These are phyloP conservation scores for Neospermospora avenae DNA, from an alignment of 2,329 filamentous ascomycete genomes.

Conservation along the genomic window DNA sequence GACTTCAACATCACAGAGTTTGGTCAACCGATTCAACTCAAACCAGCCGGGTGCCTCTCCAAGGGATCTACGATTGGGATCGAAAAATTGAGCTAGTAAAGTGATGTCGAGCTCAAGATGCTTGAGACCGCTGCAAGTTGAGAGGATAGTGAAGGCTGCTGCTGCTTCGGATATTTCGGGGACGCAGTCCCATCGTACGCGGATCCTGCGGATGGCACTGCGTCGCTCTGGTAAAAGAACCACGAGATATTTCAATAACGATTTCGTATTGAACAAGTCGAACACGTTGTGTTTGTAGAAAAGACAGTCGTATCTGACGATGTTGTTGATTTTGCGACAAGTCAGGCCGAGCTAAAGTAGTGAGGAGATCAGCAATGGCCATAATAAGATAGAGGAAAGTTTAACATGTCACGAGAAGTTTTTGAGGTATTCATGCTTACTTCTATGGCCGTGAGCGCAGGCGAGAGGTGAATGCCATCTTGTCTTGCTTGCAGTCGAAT, in stretches of 20 bases:
- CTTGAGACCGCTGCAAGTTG: not conserved
- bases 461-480: not conserved
- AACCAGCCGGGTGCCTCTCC: not conserved
- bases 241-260: not conserved
- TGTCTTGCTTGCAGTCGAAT: not conserved
- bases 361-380: no score
- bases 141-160: not conserved
- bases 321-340: not conserved
- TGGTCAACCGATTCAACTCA: not conserved
- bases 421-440: no score
- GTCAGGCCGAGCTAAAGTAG: not conserved
- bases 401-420: no score
- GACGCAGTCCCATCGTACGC: not conserved
- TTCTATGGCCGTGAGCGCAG: not conserved
- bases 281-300: not conserved
- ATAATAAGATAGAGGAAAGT: no score
- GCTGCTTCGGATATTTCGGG: not conserved
- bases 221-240: not conserved
- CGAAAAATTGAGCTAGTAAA: not conserved
- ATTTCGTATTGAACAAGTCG: not conserved
- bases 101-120: not conserved
- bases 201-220: not conserved
- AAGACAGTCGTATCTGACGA: not conserved
- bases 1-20: not conserved
- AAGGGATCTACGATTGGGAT: not conserved